Conservation (phyloP, 2,329 filamentous ascomycete species). For the Cladosporium sp. region DNA sequence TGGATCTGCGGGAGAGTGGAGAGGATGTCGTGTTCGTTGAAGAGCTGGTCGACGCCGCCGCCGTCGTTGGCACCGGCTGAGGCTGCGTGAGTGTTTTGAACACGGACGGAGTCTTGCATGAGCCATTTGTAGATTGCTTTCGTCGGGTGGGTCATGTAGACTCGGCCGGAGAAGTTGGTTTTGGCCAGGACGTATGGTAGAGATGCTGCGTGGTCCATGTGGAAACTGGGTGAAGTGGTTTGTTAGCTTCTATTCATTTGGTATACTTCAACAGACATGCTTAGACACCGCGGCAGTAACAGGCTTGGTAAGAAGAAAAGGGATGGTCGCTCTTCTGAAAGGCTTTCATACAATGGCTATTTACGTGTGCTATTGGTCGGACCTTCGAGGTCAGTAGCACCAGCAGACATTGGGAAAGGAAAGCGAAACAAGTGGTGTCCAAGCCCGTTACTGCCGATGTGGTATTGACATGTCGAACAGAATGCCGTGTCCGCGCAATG, state of each 20-base stretch:
- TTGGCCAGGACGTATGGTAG: conserved; percentile 95
- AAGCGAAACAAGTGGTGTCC: background rate
- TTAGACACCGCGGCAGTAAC: conserved; percentile 4
- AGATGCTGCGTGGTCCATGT: conserved; percentile 97
- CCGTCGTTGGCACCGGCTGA: conserved; percentile 24
- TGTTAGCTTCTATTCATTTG: conserved; percentile 10
- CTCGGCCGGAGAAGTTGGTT: conserved; percentile 91
- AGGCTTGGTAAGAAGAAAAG: conserved; percentile 6
- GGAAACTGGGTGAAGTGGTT: conserved; percentile 62
- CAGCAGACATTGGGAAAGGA: background rate
- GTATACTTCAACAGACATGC: background rate
- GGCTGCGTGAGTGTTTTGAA: conserved; percentile 47
- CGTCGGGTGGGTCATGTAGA: conserved; percentile 99
- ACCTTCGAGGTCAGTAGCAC: conserved; percentile 8
- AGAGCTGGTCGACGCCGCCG: conserved; percentile 59
- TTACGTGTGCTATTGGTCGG: conserved; percentile 14
- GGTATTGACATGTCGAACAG: background rate
- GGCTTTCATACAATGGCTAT: conserved; percentile 31
- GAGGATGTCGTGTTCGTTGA: conserved; percentile 91
- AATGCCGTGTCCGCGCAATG: background rate
- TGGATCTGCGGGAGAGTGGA: conserved; percentile 92
- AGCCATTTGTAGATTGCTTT: conserved; percentile 99
- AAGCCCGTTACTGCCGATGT: background rate
- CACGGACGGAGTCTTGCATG: conserved; percentile 91
- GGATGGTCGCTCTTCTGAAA: conserved; percentile 9